Conservation (phyloP, 176 grass and related monocot species). For the Poa pratensis region DNA sequence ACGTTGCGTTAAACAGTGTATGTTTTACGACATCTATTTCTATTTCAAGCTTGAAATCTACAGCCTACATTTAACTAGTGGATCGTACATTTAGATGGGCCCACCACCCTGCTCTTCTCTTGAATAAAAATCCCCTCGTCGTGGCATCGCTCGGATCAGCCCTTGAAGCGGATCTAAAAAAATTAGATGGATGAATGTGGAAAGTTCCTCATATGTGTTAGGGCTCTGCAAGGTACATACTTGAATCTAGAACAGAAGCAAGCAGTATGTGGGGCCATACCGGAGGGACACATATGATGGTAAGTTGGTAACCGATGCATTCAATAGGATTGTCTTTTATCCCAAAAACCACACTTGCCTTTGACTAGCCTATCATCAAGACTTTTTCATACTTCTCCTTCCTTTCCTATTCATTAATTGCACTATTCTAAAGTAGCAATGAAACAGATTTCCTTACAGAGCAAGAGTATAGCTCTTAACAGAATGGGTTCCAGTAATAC, state of each 20-base stretch:
- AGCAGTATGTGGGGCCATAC: background rate
- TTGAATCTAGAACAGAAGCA: constrained; percentile 21
- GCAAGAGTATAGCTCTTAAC: background rate
- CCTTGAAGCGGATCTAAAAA: background rate
- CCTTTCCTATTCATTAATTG: constrained; percentile 1
- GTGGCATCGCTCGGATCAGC: background rate
- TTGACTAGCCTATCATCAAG: constrained; percentile 12
- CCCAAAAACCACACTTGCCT: background rate
- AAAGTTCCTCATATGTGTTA: constrained; percentile 5
- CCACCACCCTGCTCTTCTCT: background rate
- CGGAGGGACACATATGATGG: background rate
- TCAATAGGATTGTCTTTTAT: background rate
- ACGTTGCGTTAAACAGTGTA: background rate
- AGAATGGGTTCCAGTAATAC: constrained; percentile 27
- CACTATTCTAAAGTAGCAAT: background rate
- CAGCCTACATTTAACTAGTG: background rate
- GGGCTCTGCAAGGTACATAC: background rate
- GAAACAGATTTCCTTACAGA: background rate
- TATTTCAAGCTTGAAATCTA: background rate
- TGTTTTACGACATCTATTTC: background rate
- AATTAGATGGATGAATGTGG: background rate
- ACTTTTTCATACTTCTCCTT: background rate
- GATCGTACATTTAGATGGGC: background rate
- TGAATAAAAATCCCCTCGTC: background rate
- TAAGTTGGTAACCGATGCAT: constrained; percentile 5